These are phyloP conservation scores for Colletotrichum gigasporum DNA, from an alignment of 2,329 filamentous ascomycete genomes.

Conservation along the genomic window DNA sequence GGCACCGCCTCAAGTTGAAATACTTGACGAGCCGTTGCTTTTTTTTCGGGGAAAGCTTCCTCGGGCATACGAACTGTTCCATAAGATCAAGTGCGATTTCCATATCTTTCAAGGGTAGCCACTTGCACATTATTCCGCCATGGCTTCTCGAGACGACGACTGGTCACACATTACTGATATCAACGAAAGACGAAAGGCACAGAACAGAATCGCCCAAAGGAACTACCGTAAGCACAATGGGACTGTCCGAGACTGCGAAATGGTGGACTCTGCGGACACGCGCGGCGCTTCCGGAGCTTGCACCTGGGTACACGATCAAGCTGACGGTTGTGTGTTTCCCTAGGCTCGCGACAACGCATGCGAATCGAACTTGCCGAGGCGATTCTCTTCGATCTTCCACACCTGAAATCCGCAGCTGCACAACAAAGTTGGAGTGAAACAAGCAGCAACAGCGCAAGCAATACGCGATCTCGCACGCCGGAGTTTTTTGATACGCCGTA, in stretches of 20 bases:
- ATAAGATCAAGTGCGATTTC: background rate
- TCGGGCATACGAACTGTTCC: background rate
- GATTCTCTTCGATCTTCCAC: constrained; percentile 3
- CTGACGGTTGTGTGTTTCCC: background rate
- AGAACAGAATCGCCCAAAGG: constrained; percentile 18
- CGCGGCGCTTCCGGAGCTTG: too few relatives aligned
- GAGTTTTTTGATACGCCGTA: constrained; percentile 1
- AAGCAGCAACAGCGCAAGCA: background rate
- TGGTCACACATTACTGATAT: constrained; percentile 43
- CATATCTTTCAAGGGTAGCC: background rate
- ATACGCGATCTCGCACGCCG: background rate
- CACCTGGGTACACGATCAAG: too few relatives aligned
- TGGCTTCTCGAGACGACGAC: constrained; percentile 36
- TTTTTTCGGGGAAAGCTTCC: background rate
- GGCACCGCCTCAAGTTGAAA: background rate
- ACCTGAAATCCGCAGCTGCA: background rate
- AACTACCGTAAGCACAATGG: constrained; percentile 3
- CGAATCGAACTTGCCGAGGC: constrained; percentile 10
- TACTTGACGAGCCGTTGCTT: background rate
- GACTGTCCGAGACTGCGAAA: background rate
- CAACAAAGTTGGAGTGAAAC: constrained; percentile 3
- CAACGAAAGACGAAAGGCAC: constrained; percentile 26
- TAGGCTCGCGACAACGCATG: constrained; percentile 1
- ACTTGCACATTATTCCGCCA: background rate
- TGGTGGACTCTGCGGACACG: background rate